phyloP scores from a whole-genome alignment of 306 rosid genomes.

The Rosa multiflora region DNA sequence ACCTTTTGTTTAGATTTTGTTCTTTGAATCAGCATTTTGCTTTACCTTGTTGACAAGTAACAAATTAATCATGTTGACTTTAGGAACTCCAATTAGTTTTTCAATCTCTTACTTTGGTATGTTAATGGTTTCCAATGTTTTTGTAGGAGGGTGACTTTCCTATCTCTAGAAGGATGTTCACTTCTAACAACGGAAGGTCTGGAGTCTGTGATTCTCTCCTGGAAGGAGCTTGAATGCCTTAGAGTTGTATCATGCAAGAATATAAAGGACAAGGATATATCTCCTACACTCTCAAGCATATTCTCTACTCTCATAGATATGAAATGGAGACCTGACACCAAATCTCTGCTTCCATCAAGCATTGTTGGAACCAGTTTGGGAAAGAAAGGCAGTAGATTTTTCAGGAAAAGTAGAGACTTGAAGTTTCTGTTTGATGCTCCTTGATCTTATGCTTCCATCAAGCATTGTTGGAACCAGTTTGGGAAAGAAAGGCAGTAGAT shows the following conservation, averaged over 20 bases:
- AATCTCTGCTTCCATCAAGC: constrained; percentile 55
- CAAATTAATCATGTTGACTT: not conserved
- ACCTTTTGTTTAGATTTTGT: not conserved
- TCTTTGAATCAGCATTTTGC: not conserved
- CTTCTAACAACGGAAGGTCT: constrained; percentile 73
- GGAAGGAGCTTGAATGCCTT: constrained; percentile 75
- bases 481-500: no score
- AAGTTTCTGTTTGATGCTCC: constrained; percentile 31
- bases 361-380: constrained; percentile 58
- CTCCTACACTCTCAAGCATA: constrained; percentile 59
- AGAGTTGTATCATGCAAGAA: constrained; percentile 74
- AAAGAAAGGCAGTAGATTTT: constrained; percentile 76
- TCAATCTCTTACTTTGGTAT: not conserved
- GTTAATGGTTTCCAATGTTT: constrained; percentile 6
- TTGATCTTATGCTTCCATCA: no score
- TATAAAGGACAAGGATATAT: constrained; percentile 64
- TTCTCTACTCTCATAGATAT: constrained; percentile 69
- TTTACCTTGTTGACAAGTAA: not conserved
- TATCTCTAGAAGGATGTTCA: constrained; percentile 78
- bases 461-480: no score
- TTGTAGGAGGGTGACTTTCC: constrained; percentile 69
- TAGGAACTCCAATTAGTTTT: not conserved
- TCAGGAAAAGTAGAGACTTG: constrained; percentile 52
- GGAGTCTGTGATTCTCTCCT: constrained; percentile 59
- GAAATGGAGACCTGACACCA: constrained; percentile 80